Percentiles rank a stretch among this genome's conserved stretches.
Evolutionary conservation across 208 protist genomes (phyloP).

Genomic region (Pavlovales sp.): DNA sequence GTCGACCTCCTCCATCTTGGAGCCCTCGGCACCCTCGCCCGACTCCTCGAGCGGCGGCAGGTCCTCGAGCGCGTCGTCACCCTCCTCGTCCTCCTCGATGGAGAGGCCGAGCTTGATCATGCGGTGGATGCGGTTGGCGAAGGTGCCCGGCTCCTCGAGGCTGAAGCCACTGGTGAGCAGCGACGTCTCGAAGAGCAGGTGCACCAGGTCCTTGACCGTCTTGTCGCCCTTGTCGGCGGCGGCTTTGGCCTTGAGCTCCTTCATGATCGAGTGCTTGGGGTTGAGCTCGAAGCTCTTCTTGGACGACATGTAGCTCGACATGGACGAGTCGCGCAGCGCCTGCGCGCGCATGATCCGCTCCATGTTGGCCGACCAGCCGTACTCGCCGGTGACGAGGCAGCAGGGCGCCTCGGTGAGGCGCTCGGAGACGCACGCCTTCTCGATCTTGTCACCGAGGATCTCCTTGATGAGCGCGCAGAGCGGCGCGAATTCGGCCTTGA

Average conservation of each 20-base stretch:
- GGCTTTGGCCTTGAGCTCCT: constrained; percentile 81
- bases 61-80: constrained; percentile 49
- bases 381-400: constrained; percentile 95
- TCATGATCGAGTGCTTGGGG: constrained; percentile 90
- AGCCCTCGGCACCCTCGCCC: constrained; percentile 1
- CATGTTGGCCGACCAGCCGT: constrained; percentile 98
- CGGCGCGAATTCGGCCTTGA: constrained; percentile 81
- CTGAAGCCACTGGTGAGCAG: constrained; percentile 95
- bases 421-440: constrained; percentile 93
- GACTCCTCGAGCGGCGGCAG: constrained; percentile 37
- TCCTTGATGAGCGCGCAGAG: constrained; percentile 97
- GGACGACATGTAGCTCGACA: constrained; percentile 91
- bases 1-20: constrained; percentile 25
- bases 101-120: constrained; percentile 96
- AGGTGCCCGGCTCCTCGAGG: constrained; percentile 88
- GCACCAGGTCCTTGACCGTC: constrained; percentile 95
- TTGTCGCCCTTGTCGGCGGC: constrained; percentile 87
- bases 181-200: constrained; percentile 95
- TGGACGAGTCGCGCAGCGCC: constrained; percentile 90
- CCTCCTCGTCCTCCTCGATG: constrained; percentile 74
- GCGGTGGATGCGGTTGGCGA: constrained; percentile 89
- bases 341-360: constrained; percentile 99
- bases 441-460: constrained; percentile 96
- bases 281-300: constrained; percentile 99
- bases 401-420: constrained; percentile 90